Evolutionary conservation across 208 protist genomes (phyloP), one percentile per base, ranked within the genome.

Genomic region (Leishmania braziliensis): DNA sequence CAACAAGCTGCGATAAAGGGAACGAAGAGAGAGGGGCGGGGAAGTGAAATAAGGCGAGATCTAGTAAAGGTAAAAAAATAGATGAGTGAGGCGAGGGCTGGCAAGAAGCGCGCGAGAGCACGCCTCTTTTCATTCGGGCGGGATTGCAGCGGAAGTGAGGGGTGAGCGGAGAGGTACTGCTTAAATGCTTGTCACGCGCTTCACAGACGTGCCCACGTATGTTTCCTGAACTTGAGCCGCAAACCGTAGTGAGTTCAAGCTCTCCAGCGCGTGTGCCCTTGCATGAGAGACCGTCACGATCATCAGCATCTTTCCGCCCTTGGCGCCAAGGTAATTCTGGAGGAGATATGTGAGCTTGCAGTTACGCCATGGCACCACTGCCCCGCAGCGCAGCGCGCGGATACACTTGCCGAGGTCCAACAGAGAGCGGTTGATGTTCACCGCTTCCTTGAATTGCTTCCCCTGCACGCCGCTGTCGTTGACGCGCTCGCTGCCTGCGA

Each of bases 401-500:
- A 99, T 98, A 77, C 98, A 98, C 80, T 98, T 98, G 53, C 97
- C 97, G 12, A 99, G 85, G 79, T 97, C 90, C 16, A 97, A 84
- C 39, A 99, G 83, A 33, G 88, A 95, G 12, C 88, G 78, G 81
- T 99, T 99, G 88, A 99, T 99, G 86, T 95, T 96, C 36, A 96
- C 87, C 48, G 95, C 93, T 86, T 99, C 97, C 81, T 96, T 93
- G 66, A 98, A 87, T 62, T 96, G 91, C 80, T 92, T 85, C 0
- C 96, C 97, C 54, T 96, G 90, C 48, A 90, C 95, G 12, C 96
- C 96, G 16, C 95, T 98, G 29, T 98, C 95, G 63, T 91, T 93
- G 60, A 98, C 89, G 39, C 98, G 86, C 86, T 99, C 98, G 75
- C 95, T 98, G 62, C 98, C 98, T 8, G 98, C 98, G 53, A 99